phyloP scores from a whole-genome alignment of 805 yeast species.

The Pichia thaimueangensis region DNA sequence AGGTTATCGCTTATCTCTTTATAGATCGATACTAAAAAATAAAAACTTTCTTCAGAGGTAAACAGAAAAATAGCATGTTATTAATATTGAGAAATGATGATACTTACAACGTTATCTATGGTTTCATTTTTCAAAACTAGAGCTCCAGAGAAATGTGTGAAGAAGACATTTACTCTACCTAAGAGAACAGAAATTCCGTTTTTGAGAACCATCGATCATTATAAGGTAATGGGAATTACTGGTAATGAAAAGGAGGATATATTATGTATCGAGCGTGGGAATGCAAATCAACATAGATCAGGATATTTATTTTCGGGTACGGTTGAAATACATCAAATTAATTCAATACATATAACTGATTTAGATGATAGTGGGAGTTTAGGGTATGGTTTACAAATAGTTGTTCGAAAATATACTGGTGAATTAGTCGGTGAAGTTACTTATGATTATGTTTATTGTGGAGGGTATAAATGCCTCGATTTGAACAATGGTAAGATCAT shows the following conservation, averaged over 20 bases:
- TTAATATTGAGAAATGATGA: slow-evolving; percentile 15
- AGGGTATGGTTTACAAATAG: slow-evolving; percentile 11
- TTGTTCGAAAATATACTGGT: slow-evolving; percentile 14
- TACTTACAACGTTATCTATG: slow-evolving; percentile 21
- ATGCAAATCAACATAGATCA: not conserved
- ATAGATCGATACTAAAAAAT: too few species aligned
- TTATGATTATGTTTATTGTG: slow-evolving; percentile 9
- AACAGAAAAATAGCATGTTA: too few species aligned
- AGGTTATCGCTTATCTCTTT: too few species aligned
- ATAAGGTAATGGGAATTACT: not conserved
- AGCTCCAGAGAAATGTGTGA: slow-evolving; percentile 13
- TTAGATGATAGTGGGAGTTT: not conserved
- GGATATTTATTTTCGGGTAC: slow-evolving; percentile 20
- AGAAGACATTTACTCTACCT: slow-evolving; percentile 3
- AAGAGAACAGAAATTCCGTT: slow-evolving; percentile 10
- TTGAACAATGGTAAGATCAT: slow-evolving; percentile 13
- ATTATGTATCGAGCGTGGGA: not conserved
- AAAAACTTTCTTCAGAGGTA: too few species aligned
- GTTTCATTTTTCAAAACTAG: slow-evolving; percentile 24
- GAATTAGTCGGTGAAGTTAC: slow-evolving; percentile 9
- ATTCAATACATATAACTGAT: not conserved
- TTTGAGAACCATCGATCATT: not conserved
- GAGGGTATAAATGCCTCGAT: slow-evolving; percentile 9
- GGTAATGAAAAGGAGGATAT: not conserved
- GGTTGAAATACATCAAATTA: slow-evolving; percentile 19